These are phyloP conservation scores for Nasturtium officinale DNA, from an alignment of 345 rosid species.

Conservation along the genomic window DNA sequence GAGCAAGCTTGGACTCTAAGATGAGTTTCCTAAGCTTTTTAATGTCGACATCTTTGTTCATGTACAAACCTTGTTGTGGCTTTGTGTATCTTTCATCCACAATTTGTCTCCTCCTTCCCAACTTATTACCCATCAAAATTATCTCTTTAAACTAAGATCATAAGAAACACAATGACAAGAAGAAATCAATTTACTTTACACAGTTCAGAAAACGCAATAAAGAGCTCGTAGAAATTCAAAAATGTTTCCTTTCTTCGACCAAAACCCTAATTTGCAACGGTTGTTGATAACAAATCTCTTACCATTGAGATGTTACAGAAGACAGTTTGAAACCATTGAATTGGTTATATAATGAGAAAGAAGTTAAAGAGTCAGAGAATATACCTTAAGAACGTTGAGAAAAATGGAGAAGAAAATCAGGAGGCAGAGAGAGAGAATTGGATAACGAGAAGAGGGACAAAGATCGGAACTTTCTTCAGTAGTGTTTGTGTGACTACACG, in stretches of 20 bases:
- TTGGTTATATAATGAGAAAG: background rate
- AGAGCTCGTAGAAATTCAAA: background rate
- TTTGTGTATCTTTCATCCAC: conserved; percentile 83
- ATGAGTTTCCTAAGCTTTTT: conserved; percentile 91
- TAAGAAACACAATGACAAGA: background rate
- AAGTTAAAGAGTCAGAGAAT: background rate
- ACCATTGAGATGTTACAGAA: background rate
- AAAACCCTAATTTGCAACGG: background rate
- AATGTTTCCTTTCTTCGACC: background rate
- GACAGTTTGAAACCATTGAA: background rate
- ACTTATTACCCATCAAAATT: conserved; percentile 80
- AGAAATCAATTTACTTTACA: background rate
- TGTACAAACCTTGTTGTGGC: conserved; percentile 72
- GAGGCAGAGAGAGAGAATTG: background rate
- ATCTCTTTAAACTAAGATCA: conserved; percentile 4
- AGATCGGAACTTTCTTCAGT: conserved; percentile 20
- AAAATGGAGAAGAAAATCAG: too few species aligned
- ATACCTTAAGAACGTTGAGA: background rate
- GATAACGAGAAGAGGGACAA: conserved; percentile 18
- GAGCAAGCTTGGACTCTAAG: conserved; percentile 94
- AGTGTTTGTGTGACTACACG: too few species aligned
- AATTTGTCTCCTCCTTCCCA: conserved; percentile 73
- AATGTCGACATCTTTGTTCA: conserved; percentile 76
- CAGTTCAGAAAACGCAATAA: background rate
- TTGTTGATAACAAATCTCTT: background rate